phyloP scores from a whole-genome alignment of 2,329 filamentous ascomycete genomes.

The Xylariaceae sp. region DNA sequence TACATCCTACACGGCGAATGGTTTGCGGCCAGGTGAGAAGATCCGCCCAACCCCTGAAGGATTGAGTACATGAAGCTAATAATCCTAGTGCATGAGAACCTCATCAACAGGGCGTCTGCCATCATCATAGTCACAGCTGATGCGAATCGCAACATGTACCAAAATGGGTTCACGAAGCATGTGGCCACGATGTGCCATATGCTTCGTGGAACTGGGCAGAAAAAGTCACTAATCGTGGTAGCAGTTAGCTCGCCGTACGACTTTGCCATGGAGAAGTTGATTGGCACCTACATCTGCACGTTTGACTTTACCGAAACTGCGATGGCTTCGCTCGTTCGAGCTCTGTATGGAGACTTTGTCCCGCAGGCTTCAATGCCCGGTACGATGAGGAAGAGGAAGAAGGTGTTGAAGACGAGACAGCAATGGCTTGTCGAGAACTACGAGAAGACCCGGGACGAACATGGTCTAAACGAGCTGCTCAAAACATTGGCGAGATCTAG shows the following conservation, averaged over 20 bases:
- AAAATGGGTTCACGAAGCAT: conserved; percentile 92
- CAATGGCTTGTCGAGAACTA: conserved; percentile 93
- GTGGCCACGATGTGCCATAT: conserved; percentile 92
- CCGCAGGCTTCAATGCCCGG: conserved; percentile 59
- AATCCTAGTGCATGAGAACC: conserved; percentile 70
- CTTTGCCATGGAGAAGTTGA: conserved; percentile 85
- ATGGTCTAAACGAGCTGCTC: conserved; percentile 70
- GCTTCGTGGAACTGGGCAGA: conserved; percentile 68
- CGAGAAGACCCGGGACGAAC: conserved; percentile 69
- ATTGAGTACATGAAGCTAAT: conserved; percentile 17
- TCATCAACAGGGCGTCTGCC: conserved; percentile 81
- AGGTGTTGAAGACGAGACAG: conserved; percentile 80
- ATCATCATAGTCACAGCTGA: conserved; percentile 91
- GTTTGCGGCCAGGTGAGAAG: conserved; percentile 64
- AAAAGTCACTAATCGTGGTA: conserved; percentile 86
- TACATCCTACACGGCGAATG: conserved; percentile 92
- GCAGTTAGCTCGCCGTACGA: conserved; percentile 95
- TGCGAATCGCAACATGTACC: conserved; percentile 88
- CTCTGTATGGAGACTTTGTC: conserved; percentile 70
- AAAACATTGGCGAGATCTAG: conserved; percentile 62
- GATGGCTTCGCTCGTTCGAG: conserved; percentile 75
- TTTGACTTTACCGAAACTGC: conserved; percentile 96
- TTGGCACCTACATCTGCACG: conserved; percentile 90
- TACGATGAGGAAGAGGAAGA: conserved; percentile 80
- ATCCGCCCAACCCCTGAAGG: background rate